Evolutionary conservation across 352 stramenopile genomes (phyloP), one percentile per base, ranked within the genome.

Genomic region (Pythium apleroticum): DNA sequence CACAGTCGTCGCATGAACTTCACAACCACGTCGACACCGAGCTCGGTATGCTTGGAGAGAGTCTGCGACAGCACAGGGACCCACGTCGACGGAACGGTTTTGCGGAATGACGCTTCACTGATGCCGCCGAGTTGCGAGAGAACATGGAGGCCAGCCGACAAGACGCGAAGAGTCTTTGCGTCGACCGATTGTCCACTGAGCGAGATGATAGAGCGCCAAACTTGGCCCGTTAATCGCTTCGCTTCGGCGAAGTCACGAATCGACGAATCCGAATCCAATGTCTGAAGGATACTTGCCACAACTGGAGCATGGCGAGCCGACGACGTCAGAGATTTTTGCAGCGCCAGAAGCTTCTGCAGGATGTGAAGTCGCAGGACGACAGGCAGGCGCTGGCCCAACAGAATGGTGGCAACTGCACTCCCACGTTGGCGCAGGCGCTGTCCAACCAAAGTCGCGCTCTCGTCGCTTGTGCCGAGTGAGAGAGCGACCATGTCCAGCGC

Each of bases 111-210:
- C 4, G 22, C 45, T 58, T 69, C 35, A 9, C 20, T 49, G 20
- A 66, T 45, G 15, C 65, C 65, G 20, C 65, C 57, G 0, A 66
- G 45, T 33, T 39, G 33, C n/a, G 37, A 31, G 31, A 66, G 14
- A 8, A 71, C 10, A 27, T 66, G 58, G 14, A 71, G 52, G 19
- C 57, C 65, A 24, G 65, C 25, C 8, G 57, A 71, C 15, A 71
- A 11, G 6, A 60, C 65, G 17, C 31, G 41, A 1, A 69, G 35
- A 35, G 14, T 22, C 19, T 52, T 15, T 5, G 22, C 28, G 5
- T 46, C 19, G 0, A 12, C 15, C 10, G 14, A 10, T 27, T 58
- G 11, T 4, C 28, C 5, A 22, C 22, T 4, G 0, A 49, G 30
- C 24, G 46, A 35, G 4, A 39, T n/a, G 1, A 68, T 17, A 2